Percentiles rank a stretch among this genome's conserved stretches.
These are phyloP conservation scores for Heritiera fomes DNA, from an alignment of 345 rosid species.

Conservation along the genomic window DNA sequence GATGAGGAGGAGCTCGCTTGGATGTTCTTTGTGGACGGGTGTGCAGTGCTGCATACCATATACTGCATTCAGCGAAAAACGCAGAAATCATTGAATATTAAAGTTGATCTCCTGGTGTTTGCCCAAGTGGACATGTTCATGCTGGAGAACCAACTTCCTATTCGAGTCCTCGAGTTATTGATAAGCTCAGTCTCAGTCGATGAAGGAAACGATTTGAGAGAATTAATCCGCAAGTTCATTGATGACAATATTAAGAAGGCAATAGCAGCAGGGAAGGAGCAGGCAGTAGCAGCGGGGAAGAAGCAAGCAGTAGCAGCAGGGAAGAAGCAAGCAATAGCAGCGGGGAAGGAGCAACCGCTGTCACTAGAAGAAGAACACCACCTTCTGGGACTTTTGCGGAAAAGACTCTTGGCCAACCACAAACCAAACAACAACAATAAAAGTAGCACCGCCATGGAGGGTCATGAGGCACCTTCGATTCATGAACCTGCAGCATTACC, in stretches of 20 bases:
- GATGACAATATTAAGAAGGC: background rate
- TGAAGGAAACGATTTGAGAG: background rate
- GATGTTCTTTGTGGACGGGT: conserved; percentile 30
- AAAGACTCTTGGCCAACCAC: background rate
- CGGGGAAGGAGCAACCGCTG: too few species aligned
- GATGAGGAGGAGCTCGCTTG: conserved; percentile 14
- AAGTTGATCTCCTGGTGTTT: background rate
- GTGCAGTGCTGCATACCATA: background rate
- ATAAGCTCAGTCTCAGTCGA: too few species aligned
- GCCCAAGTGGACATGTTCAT: conserved; percentile 23
- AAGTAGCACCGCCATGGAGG: too few species aligned
- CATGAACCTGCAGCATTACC: too few species aligned
- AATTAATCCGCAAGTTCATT: background rate
- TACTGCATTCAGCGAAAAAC: too few species aligned
- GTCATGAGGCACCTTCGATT: too few species aligned
- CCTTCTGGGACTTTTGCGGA: conserved; percentile 27
- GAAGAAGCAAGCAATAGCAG: too few species aligned
- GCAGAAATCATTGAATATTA: background rate
- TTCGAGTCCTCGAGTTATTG: conserved; percentile 2
- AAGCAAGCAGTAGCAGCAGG: too few species aligned
- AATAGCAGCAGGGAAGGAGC: background rate
- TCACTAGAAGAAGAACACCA: background rate
- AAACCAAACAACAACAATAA: background rate
- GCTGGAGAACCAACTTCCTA: conserved; percentile 36
- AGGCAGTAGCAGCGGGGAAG: too few species aligned